phyloP scores from a whole-genome alignment of 352 stramenopile species.

The Globisporangium middletonii region DNA sequence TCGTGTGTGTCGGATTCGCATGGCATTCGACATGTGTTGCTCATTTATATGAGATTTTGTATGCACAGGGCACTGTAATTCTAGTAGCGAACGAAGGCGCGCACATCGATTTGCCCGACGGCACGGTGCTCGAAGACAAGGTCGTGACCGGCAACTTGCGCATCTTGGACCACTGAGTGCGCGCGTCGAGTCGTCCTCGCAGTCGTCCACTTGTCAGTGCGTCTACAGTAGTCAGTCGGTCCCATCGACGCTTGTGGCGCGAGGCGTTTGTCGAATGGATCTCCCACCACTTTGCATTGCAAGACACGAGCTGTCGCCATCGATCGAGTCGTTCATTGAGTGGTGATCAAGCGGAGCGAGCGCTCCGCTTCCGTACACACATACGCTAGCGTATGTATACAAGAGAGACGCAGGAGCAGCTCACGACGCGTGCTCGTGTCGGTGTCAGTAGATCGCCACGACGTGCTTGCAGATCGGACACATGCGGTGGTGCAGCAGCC shows the following conservation, averaged over 20 bases:
- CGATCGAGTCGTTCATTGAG: too few species aligned
- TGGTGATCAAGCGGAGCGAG: too few species aligned
- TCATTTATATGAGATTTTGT: not conserved
- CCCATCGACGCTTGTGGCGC: too few species aligned
- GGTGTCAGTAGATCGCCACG: constrained; percentile 58
- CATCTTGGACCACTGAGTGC: constrained; percentile 89
- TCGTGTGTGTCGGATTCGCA: not conserved
- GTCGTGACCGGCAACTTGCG: constrained; percentile 92
- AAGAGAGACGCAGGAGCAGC: too few species aligned
- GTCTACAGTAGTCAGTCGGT: too few species aligned
- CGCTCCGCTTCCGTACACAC: too few species aligned
- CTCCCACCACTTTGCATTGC: too few species aligned
- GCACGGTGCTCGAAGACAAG: constrained; percentile 92
- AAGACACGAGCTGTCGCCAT: too few species aligned
- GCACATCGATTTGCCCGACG: constrained; percentile 91
- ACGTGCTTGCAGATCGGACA: constrained; percentile 87
- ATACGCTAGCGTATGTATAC: too few species aligned
- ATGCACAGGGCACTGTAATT: constrained; percentile 88
- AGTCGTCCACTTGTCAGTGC: too few species aligned
- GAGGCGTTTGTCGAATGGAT: too few species aligned
- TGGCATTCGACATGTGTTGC: not conserved
- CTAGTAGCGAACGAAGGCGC: constrained; percentile 92
- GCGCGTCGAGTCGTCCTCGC: too few species aligned
- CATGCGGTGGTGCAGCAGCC: constrained; percentile 79
- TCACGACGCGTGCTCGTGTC: not conserved